Base-by-base conservation (phyloP, 352 stramenopile genomes). In the Phytopythium chamaehyphon region DNA sequence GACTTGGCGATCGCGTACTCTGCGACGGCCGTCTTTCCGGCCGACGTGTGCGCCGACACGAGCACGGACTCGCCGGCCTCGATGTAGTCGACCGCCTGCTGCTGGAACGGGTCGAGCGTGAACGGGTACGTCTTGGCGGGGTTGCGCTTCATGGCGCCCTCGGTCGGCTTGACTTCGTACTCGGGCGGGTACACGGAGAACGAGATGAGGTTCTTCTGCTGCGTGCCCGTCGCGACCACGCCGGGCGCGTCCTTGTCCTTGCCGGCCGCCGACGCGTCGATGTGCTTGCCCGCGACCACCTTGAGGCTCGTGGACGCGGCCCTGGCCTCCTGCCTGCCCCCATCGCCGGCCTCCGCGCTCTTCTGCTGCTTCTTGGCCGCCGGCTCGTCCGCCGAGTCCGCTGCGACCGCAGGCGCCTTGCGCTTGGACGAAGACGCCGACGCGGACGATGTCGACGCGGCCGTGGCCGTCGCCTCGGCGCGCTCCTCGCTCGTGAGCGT, bases 1-100 rank as follows among this genome's bases (percentile, higher is more conserved):
- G 94, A 96, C 74, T 98, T 98, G 49, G 97, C 97, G 57, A 99
- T 99, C 6, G 97, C 97, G 66, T 99, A 99, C 68, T 99, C 97
- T 18, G 97, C 97, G 19, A 98, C 90, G 0, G 95, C 83, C 9
- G 92, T 98, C 73, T 98, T 99, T 44, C 97, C 96, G 1, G 96
- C 96, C 33, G 93, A 98, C 4, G 97, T 99, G 63, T 99, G 97
- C 1, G 97, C 97, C 19, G 97, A 98, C 12, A 99, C 97, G 3
- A 99, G 76, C 19, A 99, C 97, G 10, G 87, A 98, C 73, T 99
- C 96, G 57, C 96, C 84, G 11, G 83, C 76, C 62, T 99, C 96
- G 59, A 99, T 98, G 66, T 97, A 98, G 31, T 90, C 75, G 33
- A 99, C 89, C 6, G 96, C 95, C 59, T 97, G 86, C 51, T 93